Evolutionary conservation across 2,329 filamentous ascomycete species (phyloP).

Genomic region (Fulvia fulva): DNA sequence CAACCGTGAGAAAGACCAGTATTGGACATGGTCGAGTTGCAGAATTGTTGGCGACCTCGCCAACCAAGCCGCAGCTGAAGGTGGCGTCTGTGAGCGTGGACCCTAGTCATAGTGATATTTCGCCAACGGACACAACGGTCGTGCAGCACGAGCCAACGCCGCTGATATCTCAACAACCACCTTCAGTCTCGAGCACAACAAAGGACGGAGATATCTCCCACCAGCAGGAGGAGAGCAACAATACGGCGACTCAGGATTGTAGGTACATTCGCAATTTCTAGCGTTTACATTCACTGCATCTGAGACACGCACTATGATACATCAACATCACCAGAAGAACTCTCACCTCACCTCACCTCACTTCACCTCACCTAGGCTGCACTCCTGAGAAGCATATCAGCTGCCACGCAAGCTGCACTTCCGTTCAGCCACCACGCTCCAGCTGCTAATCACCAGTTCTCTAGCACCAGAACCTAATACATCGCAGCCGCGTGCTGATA

Average conservation of each 20-base stretch:
- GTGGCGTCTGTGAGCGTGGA: background rate
- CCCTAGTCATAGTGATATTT: background rate
- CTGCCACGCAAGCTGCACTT: background rate
- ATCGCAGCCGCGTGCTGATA: background rate
- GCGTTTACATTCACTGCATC: background rate
- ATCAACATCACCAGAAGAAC: too few relatives aligned
- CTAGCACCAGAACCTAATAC: background rate
- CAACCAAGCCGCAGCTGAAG: background rate
- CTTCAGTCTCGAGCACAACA: background rate
- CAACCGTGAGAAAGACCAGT: background rate
- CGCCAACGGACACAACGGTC: background rate
- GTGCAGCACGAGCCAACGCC: background rate
- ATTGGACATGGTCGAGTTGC: background rate
- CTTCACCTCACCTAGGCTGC: background rate
- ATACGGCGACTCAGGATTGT: background rate
- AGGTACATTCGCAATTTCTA: background rate
- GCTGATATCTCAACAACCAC: background rate
- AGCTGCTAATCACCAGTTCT: background rate
- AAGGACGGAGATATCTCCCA: background rate
- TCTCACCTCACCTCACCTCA: background rate
- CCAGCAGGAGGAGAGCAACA: background rate
- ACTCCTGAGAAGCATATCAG: background rate
- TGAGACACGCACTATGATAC: background rate
- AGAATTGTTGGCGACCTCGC: background rate
- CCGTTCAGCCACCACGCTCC: background rate